A percentile compares a stretch with the other conserved stretches of the same genome.
phyloP scores from a whole-genome alignment of 441 rosid species.

The Populus tomentosa region DNA sequence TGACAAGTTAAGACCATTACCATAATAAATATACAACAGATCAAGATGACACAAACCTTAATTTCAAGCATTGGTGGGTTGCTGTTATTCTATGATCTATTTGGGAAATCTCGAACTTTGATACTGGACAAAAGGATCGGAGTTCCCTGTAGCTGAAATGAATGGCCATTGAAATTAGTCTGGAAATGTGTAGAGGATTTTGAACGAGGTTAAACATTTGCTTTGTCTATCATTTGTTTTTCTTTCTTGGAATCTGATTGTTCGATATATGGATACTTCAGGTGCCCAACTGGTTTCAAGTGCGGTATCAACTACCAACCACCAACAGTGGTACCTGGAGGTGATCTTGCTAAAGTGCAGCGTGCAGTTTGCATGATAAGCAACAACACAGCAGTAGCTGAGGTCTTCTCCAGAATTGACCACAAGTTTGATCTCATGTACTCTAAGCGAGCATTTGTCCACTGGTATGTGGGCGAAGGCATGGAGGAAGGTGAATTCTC shows the following conservation, averaged over 20 bases:
- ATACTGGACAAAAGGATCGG: background rate
- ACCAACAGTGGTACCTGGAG: constrained; percentile 77
- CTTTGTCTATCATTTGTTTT: background rate
- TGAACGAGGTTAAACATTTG: background rate
- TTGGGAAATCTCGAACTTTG: background rate
- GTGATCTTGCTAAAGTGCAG: constrained; percentile 78
- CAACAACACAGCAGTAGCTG: constrained; percentile 84
- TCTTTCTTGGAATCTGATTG: constrained; percentile 4
- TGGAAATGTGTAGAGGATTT: no score
- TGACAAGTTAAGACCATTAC: background rate
- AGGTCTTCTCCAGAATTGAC: constrained; percentile 76
- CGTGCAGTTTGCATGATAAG: constrained; percentile 92
- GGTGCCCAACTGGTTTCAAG: constrained; percentile 93
- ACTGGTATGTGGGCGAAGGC: constrained; percentile 91
- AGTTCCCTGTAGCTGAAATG: background rate
- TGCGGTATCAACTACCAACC: constrained; percentile 90
- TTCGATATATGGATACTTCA: constrained; percentile 14
- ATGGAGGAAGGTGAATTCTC: constrained; percentile 97
- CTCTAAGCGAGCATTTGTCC: constrained; percentile 78
- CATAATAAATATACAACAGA: background rate
- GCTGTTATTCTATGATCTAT: background rate
- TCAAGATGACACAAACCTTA: background rate
- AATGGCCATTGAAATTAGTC: background rate
- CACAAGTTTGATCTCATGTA: constrained; percentile 89
- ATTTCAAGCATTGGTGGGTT: background rate